Evolutionary conservation across 768 basidiomycete species (phyloP), one percentile per base, ranked within the genome.

Genomic region (Panaeolus cyanescens): DNA sequence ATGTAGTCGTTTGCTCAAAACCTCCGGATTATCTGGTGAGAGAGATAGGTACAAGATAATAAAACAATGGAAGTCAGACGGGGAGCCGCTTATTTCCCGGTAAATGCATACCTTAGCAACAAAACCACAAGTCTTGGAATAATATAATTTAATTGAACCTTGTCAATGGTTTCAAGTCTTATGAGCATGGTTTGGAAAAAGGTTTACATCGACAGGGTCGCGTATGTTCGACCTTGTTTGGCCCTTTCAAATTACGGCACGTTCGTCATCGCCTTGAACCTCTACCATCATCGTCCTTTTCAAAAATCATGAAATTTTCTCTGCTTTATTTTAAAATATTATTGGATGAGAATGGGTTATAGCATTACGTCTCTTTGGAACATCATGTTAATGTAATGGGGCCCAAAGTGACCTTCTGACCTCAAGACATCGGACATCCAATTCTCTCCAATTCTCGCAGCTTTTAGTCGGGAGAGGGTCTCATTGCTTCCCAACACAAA

Each of bases 31-130:
- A 50, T 50, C 45, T 28, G 45, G 45, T 50, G 45, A 28, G 22
- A 28, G 22, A 50, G 45, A 50, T 50, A 28, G 45, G 45, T 25
- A 25, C 45, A 22, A 50, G 45, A 50, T 50, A n/a, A n/a, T n/a
- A 50, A 50, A 50, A 50, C 30, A 50, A 50, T 50, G 25, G 30
- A 50, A 50, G 22, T 50, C 45, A 50, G 45, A 50, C 25, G 45
- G 45, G 42, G 45, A 13, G 45, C 45, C 45, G 45, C 45, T 50
- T 50, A 50, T 50, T 50, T n/a, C 17, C 45, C 45, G 45, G 45
- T 7, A 25, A 50, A 30, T 28, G 45, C 45, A 50, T 50, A 50
- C 45, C 45, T 50, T 50, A 13, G 45, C 45, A 28, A 50, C 45
- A 28, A 50, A 12, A 50, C 2, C 28, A 50, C 45, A 3, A 50